Evolutionary conservation across 2,329 filamentous ascomycete genomes (phyloP).

Genomic region (Fusarium concolor): DNA sequence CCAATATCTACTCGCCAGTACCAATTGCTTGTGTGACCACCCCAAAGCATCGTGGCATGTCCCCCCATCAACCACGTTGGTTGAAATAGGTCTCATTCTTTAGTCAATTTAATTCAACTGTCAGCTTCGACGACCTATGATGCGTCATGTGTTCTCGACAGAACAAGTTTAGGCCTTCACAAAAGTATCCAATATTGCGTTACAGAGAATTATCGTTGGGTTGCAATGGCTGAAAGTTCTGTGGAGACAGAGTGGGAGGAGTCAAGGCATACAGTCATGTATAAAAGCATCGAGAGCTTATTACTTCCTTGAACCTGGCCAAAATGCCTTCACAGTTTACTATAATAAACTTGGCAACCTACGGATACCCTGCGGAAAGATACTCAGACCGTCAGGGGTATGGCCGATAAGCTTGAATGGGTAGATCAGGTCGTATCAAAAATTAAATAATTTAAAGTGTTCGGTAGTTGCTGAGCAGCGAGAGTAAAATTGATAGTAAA

Average conservation of each 20-base stretch:
- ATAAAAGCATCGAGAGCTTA: neutral
- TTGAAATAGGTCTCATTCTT: neutral
- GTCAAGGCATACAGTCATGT: neutral
- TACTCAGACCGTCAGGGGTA: neutral
- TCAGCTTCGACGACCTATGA: constrained; percentile 13
- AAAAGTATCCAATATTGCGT: neutral
- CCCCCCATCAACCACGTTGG: constrained; percentile 11
- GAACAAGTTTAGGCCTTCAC: constrained; percentile 7
- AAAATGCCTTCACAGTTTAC: neutral
- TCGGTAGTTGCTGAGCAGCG: neutral
- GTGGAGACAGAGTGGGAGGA: neutral
- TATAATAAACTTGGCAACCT: neutral
- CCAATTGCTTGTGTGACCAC: constrained; percentile 28
- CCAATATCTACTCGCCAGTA: neutral
- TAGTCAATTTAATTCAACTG: constrained; percentile 2
- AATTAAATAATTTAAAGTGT: neutral
- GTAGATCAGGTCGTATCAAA: neutral
- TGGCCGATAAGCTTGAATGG: neutral
- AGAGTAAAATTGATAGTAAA: neutral
- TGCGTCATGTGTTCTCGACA: neutral
- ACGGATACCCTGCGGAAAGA: neutral
- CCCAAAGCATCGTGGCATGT: constrained; percentile 21
- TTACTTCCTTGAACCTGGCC: neutral
- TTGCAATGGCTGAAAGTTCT: too few species aligned
- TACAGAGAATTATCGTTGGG: too few species aligned